Conservation (phyloP, 2,329 filamentous ascomycete genomes). For the Arthrobotrys megalospora region DNA sequence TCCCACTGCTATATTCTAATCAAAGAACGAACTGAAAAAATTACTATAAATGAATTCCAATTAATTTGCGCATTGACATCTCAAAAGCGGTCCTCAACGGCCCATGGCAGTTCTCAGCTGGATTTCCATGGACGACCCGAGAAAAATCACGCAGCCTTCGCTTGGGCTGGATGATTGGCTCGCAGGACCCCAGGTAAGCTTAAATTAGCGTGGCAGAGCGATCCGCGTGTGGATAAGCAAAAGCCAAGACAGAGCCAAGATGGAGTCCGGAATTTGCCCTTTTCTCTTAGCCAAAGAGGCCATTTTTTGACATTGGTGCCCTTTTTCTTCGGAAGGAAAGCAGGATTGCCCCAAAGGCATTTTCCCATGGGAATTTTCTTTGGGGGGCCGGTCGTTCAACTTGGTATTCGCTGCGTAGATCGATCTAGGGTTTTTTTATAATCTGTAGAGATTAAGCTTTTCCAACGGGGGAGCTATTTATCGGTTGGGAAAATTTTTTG, state of each 20-base stretch:
- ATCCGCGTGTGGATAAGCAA: slow-evolving; percentile 57
- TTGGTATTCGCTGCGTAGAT: slow-evolving; percentile 16
- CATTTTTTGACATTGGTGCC: slow-evolving; percentile 1
- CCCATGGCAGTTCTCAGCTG: slow-evolving; percentile 29
- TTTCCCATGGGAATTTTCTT: not conserved
- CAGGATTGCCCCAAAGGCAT: slow-evolving; percentile 24
- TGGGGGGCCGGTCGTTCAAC: slow-evolving; percentile 1
- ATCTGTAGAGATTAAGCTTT: slow-evolving; percentile 15
- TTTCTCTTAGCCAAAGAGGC: slow-evolving; percentile 25
- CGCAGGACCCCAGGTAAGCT: slow-evolving; percentile 59
- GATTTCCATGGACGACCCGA: slow-evolving; percentile 42
- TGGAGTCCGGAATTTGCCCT: slow-evolving; percentile 59
- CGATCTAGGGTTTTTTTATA: slow-evolving; percentile 23
- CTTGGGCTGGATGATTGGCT: slow-evolving; percentile 60
- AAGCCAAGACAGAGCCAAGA: slow-evolving; percentile 53
- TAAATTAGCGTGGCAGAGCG: slow-evolving; percentile 60
- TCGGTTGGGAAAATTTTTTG: not conserved
- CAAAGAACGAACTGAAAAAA: not conserved
- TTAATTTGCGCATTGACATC: slow-evolving; percentile 53
- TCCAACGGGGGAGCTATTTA: slow-evolving; percentile 9
- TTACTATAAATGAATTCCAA: slow-evolving; percentile 27
- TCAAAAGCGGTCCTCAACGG: slow-evolving; percentile 16
- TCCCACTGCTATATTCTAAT: not conserved
- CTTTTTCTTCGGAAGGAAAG: slow-evolving; percentile 40
- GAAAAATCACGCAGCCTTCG: slow-evolving; percentile 60